phyloP scores from a whole-genome alignment of 306 rosid species.

The Trifolium fragiferum region DNA sequence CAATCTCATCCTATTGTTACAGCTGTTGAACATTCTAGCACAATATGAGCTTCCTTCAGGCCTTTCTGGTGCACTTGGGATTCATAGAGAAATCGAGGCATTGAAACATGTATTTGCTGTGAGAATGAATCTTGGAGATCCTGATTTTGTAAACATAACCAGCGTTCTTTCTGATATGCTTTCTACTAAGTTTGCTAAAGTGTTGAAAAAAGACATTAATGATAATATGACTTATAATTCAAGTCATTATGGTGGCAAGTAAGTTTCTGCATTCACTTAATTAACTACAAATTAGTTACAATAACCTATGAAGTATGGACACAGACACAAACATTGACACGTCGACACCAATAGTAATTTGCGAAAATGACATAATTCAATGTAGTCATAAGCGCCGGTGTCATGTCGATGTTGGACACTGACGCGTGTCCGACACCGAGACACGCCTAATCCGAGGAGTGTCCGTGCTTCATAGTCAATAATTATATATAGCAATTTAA shows the following conservation, averaged over 20 bases:
- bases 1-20: slow-evolving; percentile 36
- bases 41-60: slow-evolving; percentile 67
- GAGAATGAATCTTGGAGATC: slow-evolving; percentile 91
- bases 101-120: slow-evolving; percentile 75
- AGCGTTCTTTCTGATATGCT: slow-evolving; percentile 75
- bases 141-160: slow-evolving; percentile 68
- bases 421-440: too few species aligned
- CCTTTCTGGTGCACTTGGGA: slow-evolving; percentile 67
- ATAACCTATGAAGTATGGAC: background rate
- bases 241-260: slow-evolving; percentile 78
- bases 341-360: too few species aligned
- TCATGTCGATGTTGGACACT: too few species aligned
- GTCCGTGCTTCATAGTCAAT: too few species aligned
- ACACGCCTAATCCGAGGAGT: too few species aligned
- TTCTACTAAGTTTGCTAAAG: slow-evolving; percentile 68
- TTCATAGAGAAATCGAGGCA: slow-evolving; percentile 79
- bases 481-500: background rate
- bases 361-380: too few species aligned
- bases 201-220: slow-evolving; percentile 59
- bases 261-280: slow-evolving; percentile 22
- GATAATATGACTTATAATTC: slow-evolving; percentile 73
- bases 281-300: slow-evolving; percentile 5
- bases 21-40: slow-evolving; percentile 81
- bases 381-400: too few species aligned
- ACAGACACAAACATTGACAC: too few species aligned